Percentiles rank a stretch among this genome's conserved stretches.
Evolutionary conservation across 768 basidiomycete genomes (phyloP).

Genomic region (Lactarius sanguifluus): DNA sequence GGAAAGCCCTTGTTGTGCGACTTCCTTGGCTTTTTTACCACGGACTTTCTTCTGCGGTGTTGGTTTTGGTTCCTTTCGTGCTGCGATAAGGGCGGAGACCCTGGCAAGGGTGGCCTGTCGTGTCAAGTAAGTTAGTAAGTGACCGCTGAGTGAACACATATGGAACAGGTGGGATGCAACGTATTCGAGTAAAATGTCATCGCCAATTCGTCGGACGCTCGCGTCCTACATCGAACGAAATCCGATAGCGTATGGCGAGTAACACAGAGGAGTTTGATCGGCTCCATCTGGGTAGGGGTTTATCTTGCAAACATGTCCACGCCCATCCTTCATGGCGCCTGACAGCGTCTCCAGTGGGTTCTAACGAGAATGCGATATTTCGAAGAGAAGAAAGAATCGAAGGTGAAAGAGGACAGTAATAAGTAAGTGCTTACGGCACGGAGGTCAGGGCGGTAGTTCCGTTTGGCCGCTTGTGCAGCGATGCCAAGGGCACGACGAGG

Average conservation of each 20-base stretch:
- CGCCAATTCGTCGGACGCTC: conserved; percentile 72
- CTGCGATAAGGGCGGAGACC: conserved; percentile 64
- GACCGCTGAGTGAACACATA: not conserved
- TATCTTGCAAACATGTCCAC: conserved; percentile 93
- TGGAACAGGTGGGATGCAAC: not conserved
- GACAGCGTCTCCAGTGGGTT: conserved; percentile 77
- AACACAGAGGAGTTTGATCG: conserved; percentile 61
- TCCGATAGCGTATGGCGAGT: conserved; percentile 77
- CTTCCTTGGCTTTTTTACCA: conserved; percentile 57
- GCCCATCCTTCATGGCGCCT: conserved; percentile 78
- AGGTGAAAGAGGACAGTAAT: not conserved
- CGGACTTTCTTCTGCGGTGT: conserved; percentile 66
- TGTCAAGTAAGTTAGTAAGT: conserved; percentile 5
- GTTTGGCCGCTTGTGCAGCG: conserved; percentile 56
- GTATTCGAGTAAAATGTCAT: conserved; percentile 45
- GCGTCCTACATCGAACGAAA: conserved; percentile 58
- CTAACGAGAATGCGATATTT: conserved; percentile 77
- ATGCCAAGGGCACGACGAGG: conserved; percentile 68
- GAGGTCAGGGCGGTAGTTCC: conserved; percentile 76
- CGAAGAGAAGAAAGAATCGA: conserved; percentile 22
- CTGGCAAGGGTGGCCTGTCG: conserved; percentile 72
- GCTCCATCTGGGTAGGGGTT: conserved; percentile 45
- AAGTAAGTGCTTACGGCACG: conserved; percentile 57
- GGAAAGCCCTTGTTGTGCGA: conserved; percentile 7
- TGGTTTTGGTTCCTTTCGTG: conserved; percentile 72